phyloP scores from a whole-genome alignment of 2,329 filamentous ascomycete species.

The Sporothrix humicola region DNA sequence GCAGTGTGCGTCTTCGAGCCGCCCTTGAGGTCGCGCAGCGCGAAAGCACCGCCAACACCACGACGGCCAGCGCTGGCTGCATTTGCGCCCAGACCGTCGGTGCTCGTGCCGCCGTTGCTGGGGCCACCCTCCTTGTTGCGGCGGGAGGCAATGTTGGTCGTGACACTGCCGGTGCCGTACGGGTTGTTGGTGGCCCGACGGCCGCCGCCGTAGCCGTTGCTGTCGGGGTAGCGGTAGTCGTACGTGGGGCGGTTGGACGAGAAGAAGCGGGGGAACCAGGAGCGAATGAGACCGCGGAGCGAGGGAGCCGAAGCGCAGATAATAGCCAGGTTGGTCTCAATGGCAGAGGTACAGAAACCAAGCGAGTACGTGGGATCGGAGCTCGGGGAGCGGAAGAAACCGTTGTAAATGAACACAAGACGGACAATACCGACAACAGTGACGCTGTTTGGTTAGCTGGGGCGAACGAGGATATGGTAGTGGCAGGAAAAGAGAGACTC shows the following conservation, averaged over 20 bases:
- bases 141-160: slow-evolving; percentile 34
- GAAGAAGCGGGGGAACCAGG: slow-evolving; percentile 39
- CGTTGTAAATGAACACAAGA: slow-evolving; percentile 45
- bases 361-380: slow-evolving; percentile 44
- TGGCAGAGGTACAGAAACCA: slow-evolving; percentile 47
- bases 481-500: neutral
- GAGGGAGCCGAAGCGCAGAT: slow-evolving; percentile 49
- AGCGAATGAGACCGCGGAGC: slow-evolving; percentile 36
- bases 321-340: slow-evolving; percentile 52
- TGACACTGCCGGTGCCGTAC: slow-evolving; percentile 33
- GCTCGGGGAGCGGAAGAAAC: slow-evolving; percentile 42
- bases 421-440: slow-evolving; percentile 47
- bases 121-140: slow-evolving; percentile 17
- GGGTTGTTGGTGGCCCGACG: slow-evolving; percentile 24
- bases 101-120: slow-evolving; percentile 2
- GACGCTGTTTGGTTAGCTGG: slow-evolving; percentile 41
- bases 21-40: slow-evolving; percentile 42
- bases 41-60: slow-evolving; percentile 30
- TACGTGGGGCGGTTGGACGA: slow-evolving; percentile 34
- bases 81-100: slow-evolving; percentile 19
- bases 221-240: slow-evolving; percentile 32
- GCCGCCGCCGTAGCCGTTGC: slow-evolving; percentile 26
- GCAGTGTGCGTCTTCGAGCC: slow-evolving; percentile 43
- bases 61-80: slow-evolving; percentile 14
- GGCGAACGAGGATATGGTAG: neutral